Evolutionary conservation across 2,329 filamentous ascomycete species (phyloP).

Genomic region (Hymenoscyphus scutula): DNA sequence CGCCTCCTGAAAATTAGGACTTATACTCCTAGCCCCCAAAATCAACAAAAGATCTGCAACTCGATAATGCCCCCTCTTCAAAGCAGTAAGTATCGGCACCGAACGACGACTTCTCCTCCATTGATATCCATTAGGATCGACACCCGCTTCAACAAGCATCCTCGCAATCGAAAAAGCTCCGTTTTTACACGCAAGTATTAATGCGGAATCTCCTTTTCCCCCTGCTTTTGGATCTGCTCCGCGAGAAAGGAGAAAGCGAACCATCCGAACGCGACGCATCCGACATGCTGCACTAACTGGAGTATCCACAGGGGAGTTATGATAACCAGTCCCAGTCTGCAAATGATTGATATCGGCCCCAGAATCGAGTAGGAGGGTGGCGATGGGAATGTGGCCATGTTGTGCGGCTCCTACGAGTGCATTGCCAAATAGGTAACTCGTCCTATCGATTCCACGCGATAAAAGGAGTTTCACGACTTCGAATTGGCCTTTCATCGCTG

Average conservation of each 20-base stretch:
- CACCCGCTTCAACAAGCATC: conserved; percentile 3
- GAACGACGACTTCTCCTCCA: not conserved
- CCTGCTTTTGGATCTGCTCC: conserved; percentile 3
- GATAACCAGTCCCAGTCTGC: not conserved
- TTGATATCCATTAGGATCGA: conserved; percentile 1
- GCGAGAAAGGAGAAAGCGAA: not conserved
- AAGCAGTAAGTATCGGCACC: conserved; percentile 1
- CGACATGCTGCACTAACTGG: not conserved
- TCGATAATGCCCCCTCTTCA: conserved; percentile 1
- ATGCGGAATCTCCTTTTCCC: conserved; percentile 1
- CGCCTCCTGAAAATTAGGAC: not conserved
- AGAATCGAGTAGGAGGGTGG: not conserved
- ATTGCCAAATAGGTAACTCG: not conserved
- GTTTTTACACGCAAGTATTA: conserved; percentile 5
- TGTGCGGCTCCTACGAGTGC: not conserved
- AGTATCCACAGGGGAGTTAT: not conserved
- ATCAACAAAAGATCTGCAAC: not conserved
- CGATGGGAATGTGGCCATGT: not conserved
- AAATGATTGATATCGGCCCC: not conserved
- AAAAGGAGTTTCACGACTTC: not conserved
- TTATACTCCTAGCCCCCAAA: conserved; percentile 4
- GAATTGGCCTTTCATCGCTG: not conserved
- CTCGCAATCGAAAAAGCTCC: not conserved
- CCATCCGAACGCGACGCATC: not conserved
- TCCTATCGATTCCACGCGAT: no score